Base-by-base conservation (phyloP, 495 filamentous ascomycete species). In the Talaromyces thailandensis region DNA sequence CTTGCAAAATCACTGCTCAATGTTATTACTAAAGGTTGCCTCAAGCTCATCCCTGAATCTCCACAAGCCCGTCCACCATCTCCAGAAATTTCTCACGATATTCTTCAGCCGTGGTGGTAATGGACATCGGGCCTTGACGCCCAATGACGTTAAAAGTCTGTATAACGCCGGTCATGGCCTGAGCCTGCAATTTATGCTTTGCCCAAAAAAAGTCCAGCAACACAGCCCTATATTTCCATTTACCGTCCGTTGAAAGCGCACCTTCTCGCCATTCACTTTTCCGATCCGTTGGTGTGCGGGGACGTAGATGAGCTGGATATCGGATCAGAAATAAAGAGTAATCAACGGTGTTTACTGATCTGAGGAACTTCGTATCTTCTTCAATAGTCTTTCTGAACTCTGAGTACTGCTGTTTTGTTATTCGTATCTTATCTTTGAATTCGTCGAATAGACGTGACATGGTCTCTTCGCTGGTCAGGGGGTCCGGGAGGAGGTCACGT, bases 121-220 rank as follows among this genome's bases (percentile, higher is more conserved):
- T 87, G 56, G 81, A 86, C 87, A 90, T 90, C 5, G 79, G 84
- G 0, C 86, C 87, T 56, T 82, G 76, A 23, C 71, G 66, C 12
- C 73, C 78, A 28, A 88, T 63, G 2, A 84, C 64, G 64, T 89
- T 89, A 66, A 84, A 89, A 1, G 78, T 72, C 16, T 80, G 79
- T 40, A 89, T 77, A 31, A 88, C 70, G 0, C 82, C 76, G 4
- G 87, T 86, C 80, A 89, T 78, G 0, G 81, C 77, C 68, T 77
- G 80, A 2, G 86, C 81, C 56, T 82, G 83, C 1, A 85, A 60
- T 64, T 83, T 86, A 71, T 89, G 86, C 67, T 84, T 85, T 1
- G 84, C 84, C 84, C 87, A 89, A 71, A 89, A 88, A 65, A 89
- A 89, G 69, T 89, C 86, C 50, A 90, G 70, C 24, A 89, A 65